Conservation (phyloP, 306 rosid species). For the Prosopis cineraria region DNA sequence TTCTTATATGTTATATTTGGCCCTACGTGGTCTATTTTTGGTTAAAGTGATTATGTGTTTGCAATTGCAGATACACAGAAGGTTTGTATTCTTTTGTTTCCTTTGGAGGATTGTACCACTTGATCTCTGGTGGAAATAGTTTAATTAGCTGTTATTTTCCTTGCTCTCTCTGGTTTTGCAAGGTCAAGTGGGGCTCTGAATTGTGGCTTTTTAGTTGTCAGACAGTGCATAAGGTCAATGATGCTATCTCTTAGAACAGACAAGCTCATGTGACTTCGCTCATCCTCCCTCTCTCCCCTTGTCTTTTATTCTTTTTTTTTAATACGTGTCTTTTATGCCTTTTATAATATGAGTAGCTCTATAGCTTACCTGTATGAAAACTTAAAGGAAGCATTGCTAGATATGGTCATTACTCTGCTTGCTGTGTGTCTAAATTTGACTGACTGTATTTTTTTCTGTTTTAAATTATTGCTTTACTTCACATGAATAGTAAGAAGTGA, state of each 20-base stretch:
- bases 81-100: constrained; percentile 73
- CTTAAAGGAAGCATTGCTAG: not conserved
- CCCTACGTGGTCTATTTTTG: not conserved
- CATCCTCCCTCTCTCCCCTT: not conserved
- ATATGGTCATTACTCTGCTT: constrained; percentile 6
- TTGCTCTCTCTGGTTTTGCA: constrained; percentile 72
- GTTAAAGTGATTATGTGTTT: constrained; percentile 8
- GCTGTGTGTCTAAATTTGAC: constrained; percentile 9
- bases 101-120: constrained; percentile 84
- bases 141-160: constrained; percentile 59
- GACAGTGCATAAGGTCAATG: constrained; percentile 68
- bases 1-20: not conserved
- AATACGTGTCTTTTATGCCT: no score
- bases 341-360: not conserved
- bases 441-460: not conserved
- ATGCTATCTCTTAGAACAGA: constrained; percentile 57
- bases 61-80: constrained; percentile 73
- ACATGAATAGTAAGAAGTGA: not conserved
- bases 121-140: constrained; percentile 51
- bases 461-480: constrained; percentile 4
- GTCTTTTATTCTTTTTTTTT: not conserved
- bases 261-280: constrained; percentile 51
- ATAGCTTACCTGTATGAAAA: constrained; percentile 7
- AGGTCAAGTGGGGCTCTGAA: constrained; percentile 90
- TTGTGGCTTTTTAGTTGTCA: constrained; percentile 88